Evolutionary conservation across 768 basidiomycete genomes (phyloP).

Genomic region (Xerocomellus chrysenteron): DNA sequence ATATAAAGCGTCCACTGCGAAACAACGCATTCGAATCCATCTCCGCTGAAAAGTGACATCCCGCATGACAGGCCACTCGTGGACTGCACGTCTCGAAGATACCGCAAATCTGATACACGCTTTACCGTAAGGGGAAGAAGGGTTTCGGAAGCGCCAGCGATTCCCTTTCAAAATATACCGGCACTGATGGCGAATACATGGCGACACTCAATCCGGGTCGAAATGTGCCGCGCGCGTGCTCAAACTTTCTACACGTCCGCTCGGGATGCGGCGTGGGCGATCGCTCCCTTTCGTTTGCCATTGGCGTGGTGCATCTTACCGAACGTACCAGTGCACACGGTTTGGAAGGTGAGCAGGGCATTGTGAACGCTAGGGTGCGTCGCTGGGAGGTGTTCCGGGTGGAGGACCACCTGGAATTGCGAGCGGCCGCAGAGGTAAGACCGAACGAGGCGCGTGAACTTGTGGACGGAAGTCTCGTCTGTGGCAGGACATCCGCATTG

Average conservation of each 20-base stretch:
- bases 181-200: neutral
- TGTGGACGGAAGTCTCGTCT: constrained; percentile 44
- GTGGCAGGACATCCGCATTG: constrained; percentile 60
- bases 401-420: constrained; percentile 35
- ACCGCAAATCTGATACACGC: neutral
- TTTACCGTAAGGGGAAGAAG: neutral
- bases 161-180: neutral
- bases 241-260: neutral
- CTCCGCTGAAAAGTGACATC: too few relatives aligned
- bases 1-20: neutral
- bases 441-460: constrained; percentile 36
- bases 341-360: constrained; percentile 39
- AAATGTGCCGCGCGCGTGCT: neutral
- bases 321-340: constrained; percentile 20
- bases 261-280: neutral
- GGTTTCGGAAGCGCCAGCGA: neutral
- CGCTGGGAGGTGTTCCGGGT: constrained; percentile 41
- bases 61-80: too few relatives aligned
- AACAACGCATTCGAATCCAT: neutral
- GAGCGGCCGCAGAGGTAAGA: constrained; percentile 20
- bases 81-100: neutral
- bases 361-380: constrained; percentile 61
- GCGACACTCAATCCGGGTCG: neutral
- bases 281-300: neutral
- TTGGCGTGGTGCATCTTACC: constrained; percentile 4